Evolutionary conservation across 2,329 filamentous ascomycete genomes (phyloP).

Genomic region (Fusarium austroafricanum): DNA sequence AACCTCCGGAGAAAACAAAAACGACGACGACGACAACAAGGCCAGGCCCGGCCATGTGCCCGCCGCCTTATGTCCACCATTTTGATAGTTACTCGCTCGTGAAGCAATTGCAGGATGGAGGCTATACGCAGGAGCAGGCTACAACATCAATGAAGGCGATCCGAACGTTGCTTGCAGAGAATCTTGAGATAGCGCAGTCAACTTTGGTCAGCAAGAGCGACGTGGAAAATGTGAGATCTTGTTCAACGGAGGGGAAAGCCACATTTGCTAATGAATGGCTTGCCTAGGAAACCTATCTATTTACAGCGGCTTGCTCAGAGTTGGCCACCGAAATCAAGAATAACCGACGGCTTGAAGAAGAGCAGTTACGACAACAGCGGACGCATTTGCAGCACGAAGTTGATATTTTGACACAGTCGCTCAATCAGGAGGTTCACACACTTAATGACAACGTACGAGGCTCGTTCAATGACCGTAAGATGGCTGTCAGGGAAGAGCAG

Average conservation of each 20-base stretch:
- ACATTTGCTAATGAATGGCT: slow-evolving; percentile 33
- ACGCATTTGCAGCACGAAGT: slow-evolving; percentile 92
- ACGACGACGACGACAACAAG: slow-evolving; percentile 23
- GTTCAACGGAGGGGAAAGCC: neutral
- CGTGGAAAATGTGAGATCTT: slow-evolving; percentile 77
- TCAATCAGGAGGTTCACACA: slow-evolving; percentile 83
- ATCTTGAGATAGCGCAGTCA: slow-evolving; percentile 82
- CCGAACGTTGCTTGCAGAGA: slow-evolving; percentile 78
- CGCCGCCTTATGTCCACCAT: slow-evolving; percentile 89
- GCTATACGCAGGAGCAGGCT: slow-evolving; percentile 79
- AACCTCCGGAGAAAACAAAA: slow-evolving; percentile 55
- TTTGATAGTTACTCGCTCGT: slow-evolving; percentile 96
- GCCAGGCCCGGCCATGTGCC: slow-evolving; percentile 74
- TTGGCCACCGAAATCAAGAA: slow-evolving; percentile 88
- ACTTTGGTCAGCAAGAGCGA: slow-evolving; percentile 90
- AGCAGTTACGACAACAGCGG: slow-evolving; percentile 84
- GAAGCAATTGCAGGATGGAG: slow-evolving; percentile 78
- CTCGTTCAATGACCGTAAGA: slow-evolving; percentile 95
- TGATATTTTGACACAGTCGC: slow-evolving; percentile 87
- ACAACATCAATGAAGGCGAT: slow-evolving; percentile 94
- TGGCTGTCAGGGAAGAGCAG: slow-evolving; percentile 90
- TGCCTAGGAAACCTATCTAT: slow-evolving; percentile 83
- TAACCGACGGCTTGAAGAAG: slow-evolving; percentile 78
- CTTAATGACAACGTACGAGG: slow-evolving; percentile 93
- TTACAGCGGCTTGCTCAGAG: slow-evolving; percentile 93